A percentile compares a stretch with the other conserved stretches of the same genome.
Evolutionary conservation across 2,329 filamentous ascomycete genomes (phyloP).

Genomic region (Arachnomyces sp.): DNA sequence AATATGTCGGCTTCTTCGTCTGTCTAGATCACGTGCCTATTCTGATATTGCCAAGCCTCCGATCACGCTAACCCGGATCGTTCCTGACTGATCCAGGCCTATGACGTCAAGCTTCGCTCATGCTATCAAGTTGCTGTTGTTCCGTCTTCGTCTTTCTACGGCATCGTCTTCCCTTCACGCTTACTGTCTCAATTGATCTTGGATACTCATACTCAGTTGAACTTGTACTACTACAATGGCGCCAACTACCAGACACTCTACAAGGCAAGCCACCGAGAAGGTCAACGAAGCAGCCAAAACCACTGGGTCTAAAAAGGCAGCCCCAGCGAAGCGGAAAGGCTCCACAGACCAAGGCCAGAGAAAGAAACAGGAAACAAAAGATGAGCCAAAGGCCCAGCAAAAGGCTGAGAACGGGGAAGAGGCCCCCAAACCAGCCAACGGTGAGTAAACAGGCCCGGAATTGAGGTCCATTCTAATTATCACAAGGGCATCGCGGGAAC

Average conservation of each 20-base stretch:
- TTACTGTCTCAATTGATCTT: not conserved
- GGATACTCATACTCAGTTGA: no score
- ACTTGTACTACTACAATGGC: not conserved
- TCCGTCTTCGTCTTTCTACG: not conserved
- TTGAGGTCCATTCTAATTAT: not conserved
- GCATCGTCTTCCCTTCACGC: conserved; percentile 7
- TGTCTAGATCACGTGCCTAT: no score
- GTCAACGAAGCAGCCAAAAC: conserved; percentile 34
- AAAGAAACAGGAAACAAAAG: conserved; percentile 32
- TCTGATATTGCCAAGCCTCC: no score
- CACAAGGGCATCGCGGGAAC: not conserved
- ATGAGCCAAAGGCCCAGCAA: conserved; percentile 6
- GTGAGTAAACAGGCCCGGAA: conserved; percentile 2
- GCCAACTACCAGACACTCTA: conserved; percentile 27
- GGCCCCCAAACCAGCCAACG: conserved; percentile 5
- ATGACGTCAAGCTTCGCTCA: conserved; percentile 29
- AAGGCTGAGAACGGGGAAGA: conserved; percentile 8
- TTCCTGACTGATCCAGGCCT: no score
- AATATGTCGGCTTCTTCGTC: not conserved
- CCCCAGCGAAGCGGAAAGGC: conserved; percentile 35
- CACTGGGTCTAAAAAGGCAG: conserved; percentile 21
- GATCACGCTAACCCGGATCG: no score
- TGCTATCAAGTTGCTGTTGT: conserved; percentile 1
- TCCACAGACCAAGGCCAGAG: conserved; percentile 17
- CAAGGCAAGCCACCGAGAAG: conserved; percentile 36